These are phyloP conservation scores for Staphylotrichum tortipilum DNA, from an alignment of 495 filamentous ascomycete species.

Conservation along the genomic window DNA sequence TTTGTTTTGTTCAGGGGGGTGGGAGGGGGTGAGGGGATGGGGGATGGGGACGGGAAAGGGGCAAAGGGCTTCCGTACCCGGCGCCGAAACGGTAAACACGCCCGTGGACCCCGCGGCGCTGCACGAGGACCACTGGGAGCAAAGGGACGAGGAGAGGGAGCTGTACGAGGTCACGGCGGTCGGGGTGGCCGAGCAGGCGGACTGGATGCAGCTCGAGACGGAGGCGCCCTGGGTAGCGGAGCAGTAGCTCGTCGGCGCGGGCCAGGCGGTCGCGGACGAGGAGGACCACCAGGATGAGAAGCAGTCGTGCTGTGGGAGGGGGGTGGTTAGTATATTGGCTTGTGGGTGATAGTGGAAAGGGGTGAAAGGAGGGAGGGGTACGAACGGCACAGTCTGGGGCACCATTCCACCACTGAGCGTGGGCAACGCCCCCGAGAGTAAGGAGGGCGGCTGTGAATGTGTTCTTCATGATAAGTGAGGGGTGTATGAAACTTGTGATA, in stretches of 20 bases:
- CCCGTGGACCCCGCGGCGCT: constrained; percentile 32
- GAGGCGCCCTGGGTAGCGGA: constrained; percentile 24
- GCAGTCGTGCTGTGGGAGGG: constrained; percentile 29
- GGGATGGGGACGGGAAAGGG: too few relatives aligned
- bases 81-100: constrained; percentile 32
- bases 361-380: constrained; percentile 1
- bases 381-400: constrained; percentile 39
- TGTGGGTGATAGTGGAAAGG: background rate
- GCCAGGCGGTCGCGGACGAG: constrained; percentile 28
- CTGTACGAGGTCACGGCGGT: constrained; percentile 33
- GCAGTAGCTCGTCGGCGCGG: constrained; percentile 39
- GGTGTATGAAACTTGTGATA: background rate
- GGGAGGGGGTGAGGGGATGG: too few relatives aligned
- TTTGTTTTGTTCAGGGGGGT: background rate
- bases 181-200: constrained; percentile 31
- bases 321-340: background rate
- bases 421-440: constrained; percentile 8
- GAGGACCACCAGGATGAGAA: constrained; percentile 34
- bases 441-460: constrained; percentile 10
- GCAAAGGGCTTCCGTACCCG: too few relatives aligned
- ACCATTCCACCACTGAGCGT: constrained; percentile 32
- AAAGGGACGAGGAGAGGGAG: constrained; percentile 35
- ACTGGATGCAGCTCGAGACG: constrained; percentile 29
- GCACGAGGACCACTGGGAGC: constrained; percentile 30
- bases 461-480: constrained; percentile 12